Conservation (phyloP, 441 rosid genomes). For the Populus tomentosa region DNA sequence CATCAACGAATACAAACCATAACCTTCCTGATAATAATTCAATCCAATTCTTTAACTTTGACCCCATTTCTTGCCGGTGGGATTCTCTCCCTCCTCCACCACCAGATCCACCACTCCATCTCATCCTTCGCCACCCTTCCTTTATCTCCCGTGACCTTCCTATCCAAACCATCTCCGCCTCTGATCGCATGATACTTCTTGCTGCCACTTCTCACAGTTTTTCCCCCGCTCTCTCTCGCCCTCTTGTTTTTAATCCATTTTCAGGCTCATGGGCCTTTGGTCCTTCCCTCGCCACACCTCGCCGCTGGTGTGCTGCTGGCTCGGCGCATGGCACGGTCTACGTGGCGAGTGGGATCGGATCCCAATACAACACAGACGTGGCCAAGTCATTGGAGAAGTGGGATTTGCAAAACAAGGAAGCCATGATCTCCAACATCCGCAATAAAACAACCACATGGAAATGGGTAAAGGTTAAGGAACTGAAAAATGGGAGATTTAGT, state of each 20-base stretch:
- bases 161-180: slow-evolving; percentile 42
- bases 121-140: slow-evolving; percentile 50
- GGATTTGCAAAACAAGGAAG: slow-evolving; percentile 18
- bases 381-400: slow-evolving; percentile 52
- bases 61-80: slow-evolving; percentile 50
- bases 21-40: background rate
- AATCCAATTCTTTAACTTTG: slow-evolving; percentile 33
- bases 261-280: slow-evolving; percentile 36
- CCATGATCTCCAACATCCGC: background rate
- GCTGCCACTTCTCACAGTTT: slow-evolving; percentile 47
- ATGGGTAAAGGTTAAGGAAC: slow-evolving; percentile 34
- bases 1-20: slow-evolving; percentile 12
- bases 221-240: slow-evolving; percentile 41
- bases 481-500: slow-evolving; percentile 48
- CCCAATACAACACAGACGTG: slow-evolving; percentile 39
- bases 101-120: slow-evolving; percentile 27
- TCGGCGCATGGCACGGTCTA: slow-evolving; percentile 21
- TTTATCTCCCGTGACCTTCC: slow-evolving; percentile 50
- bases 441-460: slow-evolving; percentile 1
- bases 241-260: slow-evolving; percentile 42
- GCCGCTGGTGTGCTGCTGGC: slow-evolving; percentile 66
- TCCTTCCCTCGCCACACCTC: slow-evolving; percentile 39
- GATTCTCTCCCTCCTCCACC: slow-evolving; percentile 43
- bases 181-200: slow-evolving; percentile 37
- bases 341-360: slow-evolving; percentile 56